phyloP scores from a whole-genome alignment of 768 basidiomycete genomes.

The Auriscalpium microsporum region DNA sequence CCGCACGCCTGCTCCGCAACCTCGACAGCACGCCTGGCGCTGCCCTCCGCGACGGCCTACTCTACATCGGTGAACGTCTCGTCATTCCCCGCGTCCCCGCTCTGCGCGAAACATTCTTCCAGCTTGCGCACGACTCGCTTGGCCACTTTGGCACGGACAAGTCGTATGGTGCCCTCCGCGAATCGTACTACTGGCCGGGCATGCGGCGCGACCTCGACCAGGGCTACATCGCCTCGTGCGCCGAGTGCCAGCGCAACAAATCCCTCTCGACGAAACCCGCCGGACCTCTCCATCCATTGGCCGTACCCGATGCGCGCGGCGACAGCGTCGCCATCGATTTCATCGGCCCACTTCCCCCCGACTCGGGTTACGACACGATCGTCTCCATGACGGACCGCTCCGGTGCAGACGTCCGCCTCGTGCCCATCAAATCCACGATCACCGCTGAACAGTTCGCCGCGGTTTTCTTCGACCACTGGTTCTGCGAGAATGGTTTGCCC shows the following conservation, averaged over 20 bases:
- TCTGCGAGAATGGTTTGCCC: constrained; percentile 24
- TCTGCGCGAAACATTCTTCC: too few relatives aligned
- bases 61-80: too few relatives aligned
- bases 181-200: too few relatives aligned
- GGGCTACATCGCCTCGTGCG: constrained; percentile 25
- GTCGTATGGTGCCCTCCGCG: too few relatives aligned
- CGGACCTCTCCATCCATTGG: constrained; percentile 20
- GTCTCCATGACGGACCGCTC: constrained; percentile 19
- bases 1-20: neutral
- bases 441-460: constrained; percentile 13
- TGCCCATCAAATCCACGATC: too few relatives aligned
- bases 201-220: too few relatives aligned
- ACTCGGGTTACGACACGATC: constrained; percentile 27
- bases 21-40: too few relatives aligned
- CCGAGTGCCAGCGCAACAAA: constrained; percentile 23
- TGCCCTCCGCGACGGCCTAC: too few relatives aligned
- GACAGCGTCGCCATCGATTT: constrained; percentile 21
- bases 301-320: constrained; percentile 15
- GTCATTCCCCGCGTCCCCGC: too few relatives aligned
- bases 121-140: constrained; percentile 5
- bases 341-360: too few relatives aligned
- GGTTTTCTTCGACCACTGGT: too few relatives aligned
- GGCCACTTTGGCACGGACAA: constrained; percentile 14
- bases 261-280: too few relatives aligned
- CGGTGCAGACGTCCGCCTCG: constrained; percentile 9